These are phyloP conservation scores for Solanum hybrid DNA, from an alignment of 305 asterid species.

Conservation along the genomic window DNA sequence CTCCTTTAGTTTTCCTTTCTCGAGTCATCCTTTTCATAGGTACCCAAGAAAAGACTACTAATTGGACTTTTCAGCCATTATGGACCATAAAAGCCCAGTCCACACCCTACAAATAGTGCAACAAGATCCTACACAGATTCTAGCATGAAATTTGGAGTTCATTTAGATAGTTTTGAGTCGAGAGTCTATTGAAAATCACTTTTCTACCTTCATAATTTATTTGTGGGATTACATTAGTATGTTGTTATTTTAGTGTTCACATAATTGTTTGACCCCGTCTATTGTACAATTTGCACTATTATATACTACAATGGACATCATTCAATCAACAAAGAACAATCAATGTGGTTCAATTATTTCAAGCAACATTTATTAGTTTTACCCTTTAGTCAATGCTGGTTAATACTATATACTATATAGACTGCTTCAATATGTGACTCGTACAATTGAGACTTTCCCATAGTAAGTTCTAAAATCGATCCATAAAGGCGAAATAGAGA, in stretches of 20 bases:
- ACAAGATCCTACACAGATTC: not conserved
- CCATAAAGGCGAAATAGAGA: not conserved
- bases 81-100: not conserved
- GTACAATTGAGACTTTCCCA: not conserved
- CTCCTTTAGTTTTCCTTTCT: not conserved
- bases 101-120: not conserved
- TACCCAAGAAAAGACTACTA: not conserved
- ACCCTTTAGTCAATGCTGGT: not conserved
- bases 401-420: not conserved
- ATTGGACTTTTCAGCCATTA: not conserved
- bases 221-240: not conserved
- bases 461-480: not conserved
- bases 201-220: not conserved
- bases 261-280: not conserved
- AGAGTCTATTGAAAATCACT: not conserved
- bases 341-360: not conserved
- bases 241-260: not conserved
- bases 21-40: not conserved
- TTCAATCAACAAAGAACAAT: not conserved
- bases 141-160: not conserved
- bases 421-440: not conserved
- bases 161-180: not conserved
- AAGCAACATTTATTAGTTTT: not conserved
- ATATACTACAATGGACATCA: not conserved
- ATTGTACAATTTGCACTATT: not conserved